Conservation (phyloP, 768 basidiomycete genomes). For the Naganishia onofrii region DNA sequence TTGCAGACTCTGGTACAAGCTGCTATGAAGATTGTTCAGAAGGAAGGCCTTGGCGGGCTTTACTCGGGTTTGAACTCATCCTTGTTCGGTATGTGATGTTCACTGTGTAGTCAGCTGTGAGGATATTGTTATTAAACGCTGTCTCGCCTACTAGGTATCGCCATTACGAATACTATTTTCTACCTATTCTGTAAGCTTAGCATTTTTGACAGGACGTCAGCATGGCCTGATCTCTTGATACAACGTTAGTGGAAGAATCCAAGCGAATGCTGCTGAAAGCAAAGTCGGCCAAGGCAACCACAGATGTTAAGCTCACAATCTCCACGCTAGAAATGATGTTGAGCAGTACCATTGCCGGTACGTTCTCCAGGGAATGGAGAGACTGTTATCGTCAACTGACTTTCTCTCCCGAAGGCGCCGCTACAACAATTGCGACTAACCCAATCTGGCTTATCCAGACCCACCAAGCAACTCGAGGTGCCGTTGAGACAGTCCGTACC, state of each 20-base stretch:
- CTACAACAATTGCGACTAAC: slow-evolving; percentile 83
- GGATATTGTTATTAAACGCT: not conserved
- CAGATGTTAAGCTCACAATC: slow-evolving; percentile 57
- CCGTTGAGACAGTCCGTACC: slow-evolving; percentile 26
- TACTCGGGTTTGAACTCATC: slow-evolving; percentile 84
- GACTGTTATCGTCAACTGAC: not conserved
- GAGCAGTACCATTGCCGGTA: slow-evolving; percentile 81
- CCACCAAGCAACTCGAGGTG: slow-evolving; percentile 62
- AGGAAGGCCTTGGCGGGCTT: slow-evolving; percentile 77
- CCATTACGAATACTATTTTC: slow-evolving; percentile 87
- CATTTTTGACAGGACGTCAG: no score
- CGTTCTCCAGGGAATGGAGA: slow-evolving; percentile 27
- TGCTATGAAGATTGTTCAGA: slow-evolving; percentile 69
- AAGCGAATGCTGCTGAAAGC: slow-evolving; percentile 47
- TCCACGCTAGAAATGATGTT: slow-evolving; percentile 81
- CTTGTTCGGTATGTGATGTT: slow-evolving; percentile 55
- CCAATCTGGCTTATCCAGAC: slow-evolving; percentile 98
- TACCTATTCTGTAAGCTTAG: slow-evolving; percentile 57
- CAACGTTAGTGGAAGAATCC: slow-evolving; percentile 49
- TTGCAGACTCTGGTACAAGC: slow-evolving; percentile 17
- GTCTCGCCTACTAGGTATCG: slow-evolving; percentile 62
- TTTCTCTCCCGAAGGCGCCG: slow-evolving; percentile 62
- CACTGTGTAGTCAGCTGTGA: not conserved
- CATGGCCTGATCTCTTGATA: not conserved
- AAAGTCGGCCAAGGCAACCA: slow-evolving; percentile 23